A percentile compares a stretch with the other conserved stretches of the same genome.
Conservation (phyloP, 2,329 filamentous ascomycete species). For the Metarhizium album region DNA sequence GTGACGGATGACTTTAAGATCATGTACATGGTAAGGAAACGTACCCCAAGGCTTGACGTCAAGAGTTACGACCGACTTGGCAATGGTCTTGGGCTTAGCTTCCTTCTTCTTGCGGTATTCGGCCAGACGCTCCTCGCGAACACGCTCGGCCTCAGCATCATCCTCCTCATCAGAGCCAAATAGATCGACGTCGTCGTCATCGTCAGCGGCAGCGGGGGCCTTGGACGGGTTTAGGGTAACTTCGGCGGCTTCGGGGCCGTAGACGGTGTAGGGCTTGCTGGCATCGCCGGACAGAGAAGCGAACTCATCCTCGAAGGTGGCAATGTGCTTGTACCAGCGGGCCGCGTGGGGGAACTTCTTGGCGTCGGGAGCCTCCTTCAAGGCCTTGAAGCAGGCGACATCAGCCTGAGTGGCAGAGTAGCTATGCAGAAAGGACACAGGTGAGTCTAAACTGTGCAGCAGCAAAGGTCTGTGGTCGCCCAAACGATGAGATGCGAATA, state of each 20-base stretch:
- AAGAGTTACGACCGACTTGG: conserved; percentile 92
- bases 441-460: neutral
- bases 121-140: conserved; percentile 81
- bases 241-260: conserved; percentile 75
- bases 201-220: conserved; percentile 55
- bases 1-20: neutral
- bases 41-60: conserved; percentile 99
- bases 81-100: conserved; percentile 77
- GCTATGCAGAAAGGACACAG: conserved; percentile 19
- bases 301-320: conserved; percentile 88
- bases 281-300: conserved; percentile 81
- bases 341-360: conserved; percentile 88
- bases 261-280: conserved; percentile 76
- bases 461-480: neutral
- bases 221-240: conserved; percentile 78
- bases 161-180: conserved; percentile 94
- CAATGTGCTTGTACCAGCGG: conserved; percentile 98
- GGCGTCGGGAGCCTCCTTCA: conserved; percentile 64
- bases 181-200: conserved; percentile 81
- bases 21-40: conserved; percentile 22
- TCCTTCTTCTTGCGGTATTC: conserved; percentile 98
- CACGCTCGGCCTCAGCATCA: conserved; percentile 71
- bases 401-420: conserved; percentile 80
- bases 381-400: conserved; percentile 86
- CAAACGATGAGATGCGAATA: neutral